Base-by-base conservation (phyloP, 2,329 filamentous ascomycete species). In the Orbilia blumenaviensis region DNA sequence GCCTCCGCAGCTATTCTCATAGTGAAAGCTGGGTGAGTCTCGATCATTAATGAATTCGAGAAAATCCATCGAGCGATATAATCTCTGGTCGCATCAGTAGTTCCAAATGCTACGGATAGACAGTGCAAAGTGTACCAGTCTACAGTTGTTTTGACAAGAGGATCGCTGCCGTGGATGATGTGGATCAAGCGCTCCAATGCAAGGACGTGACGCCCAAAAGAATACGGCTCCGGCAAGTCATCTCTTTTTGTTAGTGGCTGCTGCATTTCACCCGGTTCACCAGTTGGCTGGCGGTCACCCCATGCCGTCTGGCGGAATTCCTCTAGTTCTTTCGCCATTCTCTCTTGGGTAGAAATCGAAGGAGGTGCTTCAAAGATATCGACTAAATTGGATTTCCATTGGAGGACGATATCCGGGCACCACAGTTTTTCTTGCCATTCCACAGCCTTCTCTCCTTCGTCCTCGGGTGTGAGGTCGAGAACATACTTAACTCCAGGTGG, bases 111-210 rank as follows among this genome's bases (percentile, higher is more conserved):
- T 73, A 87, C 87, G 6, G 88, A 87, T 7, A 92, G 81, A 2
- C 86, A 87, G 34, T 88, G 87, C n/a, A 91, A 84, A 0, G 89
- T 91, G 85, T 88, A 92, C 38, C 91, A 82, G 12, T 90, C 88
- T 9, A 86, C 84, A 0, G 90, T 90, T 0, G 89, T 91, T 81
- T 92, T 87, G 12, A 92, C 81, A 0, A 84, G 83, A 0, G 89
- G 84, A 29, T 85, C 83, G 2, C 86, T 83, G 1, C 86, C 86
- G 77, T 88, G 84, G 42, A 92, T 85, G 9, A 86, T 84, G 78
- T 87, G 84, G 2, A 92, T 83, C 0, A 92, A 83, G 0, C 89
- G 85, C 50, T 91, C 85, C 34, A 95, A 88, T 18, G 86, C 87
- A 27, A 86, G 87, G 10, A 88, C 84, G 80, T 92, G 90, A 1